Evolutionary conservation across 176 grass and related monocot genomes (phyloP).

Genomic region (Poa annua): DNA sequence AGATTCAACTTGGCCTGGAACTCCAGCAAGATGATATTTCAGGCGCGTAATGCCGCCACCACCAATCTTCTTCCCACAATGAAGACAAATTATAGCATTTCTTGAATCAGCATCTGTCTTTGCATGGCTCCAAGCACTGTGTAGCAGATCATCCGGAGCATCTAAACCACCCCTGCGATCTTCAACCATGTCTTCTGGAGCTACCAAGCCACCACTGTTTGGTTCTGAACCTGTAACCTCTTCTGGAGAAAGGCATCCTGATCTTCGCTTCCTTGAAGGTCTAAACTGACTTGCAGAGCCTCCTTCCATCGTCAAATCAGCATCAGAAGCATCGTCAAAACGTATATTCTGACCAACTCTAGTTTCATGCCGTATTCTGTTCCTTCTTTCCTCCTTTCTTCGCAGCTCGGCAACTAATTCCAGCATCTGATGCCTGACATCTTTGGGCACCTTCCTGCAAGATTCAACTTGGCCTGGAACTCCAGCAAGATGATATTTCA

Average conservation of each 20-base stretch:
- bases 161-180: conserved; percentile 8
- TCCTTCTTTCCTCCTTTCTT: conserved; percentile 49
- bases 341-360: not conserved
- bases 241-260: conserved; percentile 30
- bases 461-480: conserved; percentile 51
- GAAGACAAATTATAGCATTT: conserved; percentile 48
- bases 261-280: conserved; percentile 48
- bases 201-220: not conserved
- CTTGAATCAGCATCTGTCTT: conserved; percentile 39
- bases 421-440: conserved; percentile 52
- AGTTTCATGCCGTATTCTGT: conserved; percentile 16
- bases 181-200: conserved; percentile 25
- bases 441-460: conserved; percentile 57
- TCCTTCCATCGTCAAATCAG: conserved; percentile 26
- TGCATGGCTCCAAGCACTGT: conserved; percentile 48
- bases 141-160: conserved; percentile 45
- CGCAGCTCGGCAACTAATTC: conserved; percentile 34
- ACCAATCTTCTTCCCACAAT: conserved; percentile 57
- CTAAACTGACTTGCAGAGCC: conserved; percentile 29
- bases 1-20: conserved; percentile 53
- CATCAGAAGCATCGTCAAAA: conserved; percentile 20
- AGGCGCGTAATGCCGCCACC: conserved; percentile 51
- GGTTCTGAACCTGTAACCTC: conserved; percentile 37
- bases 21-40: conserved; percentile 64
- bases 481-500: conserved; percentile 66